Conservation (phyloP, 108 stramenopile species). For the Mediolabrus comicus region DNA sequence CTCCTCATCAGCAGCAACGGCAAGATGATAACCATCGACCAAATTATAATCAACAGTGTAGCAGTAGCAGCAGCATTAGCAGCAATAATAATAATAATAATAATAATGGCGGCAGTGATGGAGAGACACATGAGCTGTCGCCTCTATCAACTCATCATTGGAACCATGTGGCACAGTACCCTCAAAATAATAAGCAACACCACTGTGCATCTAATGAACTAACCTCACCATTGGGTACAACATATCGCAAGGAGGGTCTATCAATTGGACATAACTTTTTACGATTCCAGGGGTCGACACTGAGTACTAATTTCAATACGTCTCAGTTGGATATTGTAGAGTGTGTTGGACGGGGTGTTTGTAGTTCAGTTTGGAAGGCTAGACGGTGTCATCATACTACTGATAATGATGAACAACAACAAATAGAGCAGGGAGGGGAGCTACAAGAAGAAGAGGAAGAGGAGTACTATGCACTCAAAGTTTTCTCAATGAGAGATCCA, state of each 20-base stretch:
- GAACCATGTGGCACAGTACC: constrained; percentile 4
- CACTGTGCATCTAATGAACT: constrained; percentile 3
- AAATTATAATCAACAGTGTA: too few species aligned
- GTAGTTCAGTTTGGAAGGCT: constrained; percentile 61
- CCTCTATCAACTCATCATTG: constrained; percentile 13
- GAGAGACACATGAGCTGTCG: not conserved
- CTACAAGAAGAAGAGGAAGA: constrained; percentile 30
- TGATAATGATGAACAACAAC: not conserved
- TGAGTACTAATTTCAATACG: constrained; percentile 34
- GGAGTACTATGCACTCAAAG: constrained; percentile 49
- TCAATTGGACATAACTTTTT: constrained; percentile 79
- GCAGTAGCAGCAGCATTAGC: not conserved
- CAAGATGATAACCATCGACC: not conserved
- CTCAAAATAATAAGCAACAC: not conserved
- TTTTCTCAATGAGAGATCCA: constrained; percentile 26
- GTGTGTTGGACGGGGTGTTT: constrained; percentile 66
- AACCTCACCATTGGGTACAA: constrained; percentile 39
- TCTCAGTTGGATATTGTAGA: constrained; percentile 31
- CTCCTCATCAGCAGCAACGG: not conserved
- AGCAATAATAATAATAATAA: not conserved
- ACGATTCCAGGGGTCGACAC: constrained; percentile 62
- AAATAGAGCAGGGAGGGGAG: not conserved
- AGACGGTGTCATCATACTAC: constrained; percentile 27
- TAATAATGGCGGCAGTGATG: not conserved
- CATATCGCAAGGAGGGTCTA: constrained; percentile 71